These are phyloP conservation scores for Xylaria scruposa DNA, from an alignment of 495 filamentous ascomycete genomes.

Conservation along the genomic window DNA sequence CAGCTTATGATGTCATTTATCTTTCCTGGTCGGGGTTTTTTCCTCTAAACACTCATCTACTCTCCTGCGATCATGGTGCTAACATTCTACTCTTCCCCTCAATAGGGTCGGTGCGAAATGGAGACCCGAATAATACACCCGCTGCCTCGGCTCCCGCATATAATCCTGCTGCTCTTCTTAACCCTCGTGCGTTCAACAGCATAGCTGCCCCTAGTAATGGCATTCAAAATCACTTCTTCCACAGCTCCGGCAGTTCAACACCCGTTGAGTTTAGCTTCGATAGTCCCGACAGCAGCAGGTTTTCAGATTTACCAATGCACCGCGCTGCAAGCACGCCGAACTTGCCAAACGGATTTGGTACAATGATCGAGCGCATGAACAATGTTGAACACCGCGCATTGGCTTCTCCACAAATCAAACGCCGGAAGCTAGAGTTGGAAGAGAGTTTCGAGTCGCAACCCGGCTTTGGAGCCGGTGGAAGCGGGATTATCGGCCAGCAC, in stretches of 20 bases:
- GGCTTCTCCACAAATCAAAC: slow-evolving; percentile 67
- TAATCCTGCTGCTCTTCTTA: slow-evolving; percentile 46
- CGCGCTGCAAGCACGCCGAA: slow-evolving; percentile 2
- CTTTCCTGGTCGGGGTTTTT: background rate
- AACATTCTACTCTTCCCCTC: background rate
- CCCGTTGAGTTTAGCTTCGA: slow-evolving; percentile 52
- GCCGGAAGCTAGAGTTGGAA: slow-evolving; percentile 62
- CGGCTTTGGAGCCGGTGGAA: slow-evolving; percentile 52
- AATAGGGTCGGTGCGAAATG: slow-evolving; percentile 35
- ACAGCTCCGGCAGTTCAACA: slow-evolving; percentile 27
- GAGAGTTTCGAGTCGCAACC: slow-evolving; percentile 49
- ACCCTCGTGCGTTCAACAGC: slow-evolving; percentile 41
- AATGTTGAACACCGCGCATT: slow-evolving; percentile 69
- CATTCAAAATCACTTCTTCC: slow-evolving; percentile 28
- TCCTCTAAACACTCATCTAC: background rate
- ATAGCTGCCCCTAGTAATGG: slow-evolving; percentile 16
- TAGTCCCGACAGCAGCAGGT: slow-evolving; percentile 35
- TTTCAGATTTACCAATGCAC: slow-evolving; percentile 26
- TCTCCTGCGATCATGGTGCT: background rate
- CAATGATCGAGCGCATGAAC: slow-evolving; percentile 72
- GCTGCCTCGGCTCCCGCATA: slow-evolving; percentile 31
- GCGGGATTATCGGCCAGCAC: slow-evolving; percentile 67
- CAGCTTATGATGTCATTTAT: background rate
- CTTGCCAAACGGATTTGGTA: slow-evolving; percentile 46
- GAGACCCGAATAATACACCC: slow-evolving; percentile 25